Conservation (phyloP, 1,284 basidiomycete species). For the Puccinia brachypodii region DNA sequence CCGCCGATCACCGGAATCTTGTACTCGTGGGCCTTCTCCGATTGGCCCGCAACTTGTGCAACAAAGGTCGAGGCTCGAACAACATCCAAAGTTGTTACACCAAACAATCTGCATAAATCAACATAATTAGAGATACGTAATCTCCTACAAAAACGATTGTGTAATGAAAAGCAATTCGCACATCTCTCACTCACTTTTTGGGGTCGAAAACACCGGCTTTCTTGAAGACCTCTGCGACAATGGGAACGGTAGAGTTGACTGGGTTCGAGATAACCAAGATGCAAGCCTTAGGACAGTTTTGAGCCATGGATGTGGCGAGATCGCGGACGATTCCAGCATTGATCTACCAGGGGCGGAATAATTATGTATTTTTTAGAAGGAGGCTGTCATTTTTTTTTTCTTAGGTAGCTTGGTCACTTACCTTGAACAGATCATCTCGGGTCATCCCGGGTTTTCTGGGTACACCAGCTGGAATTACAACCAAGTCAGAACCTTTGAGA, state of each 20-base stretch:
- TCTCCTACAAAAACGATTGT: neutral
- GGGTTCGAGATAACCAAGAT: constrained; percentile 94
- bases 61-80: constrained; percentile 93
- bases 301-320: constrained; percentile 82
- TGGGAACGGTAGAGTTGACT: constrained; percentile 84
- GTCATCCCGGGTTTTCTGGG: constrained; percentile 67
- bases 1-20: constrained; percentile 88
- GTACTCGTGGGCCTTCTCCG: constrained; percentile 66
- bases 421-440: constrained; percentile 99
- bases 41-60: constrained; percentile 68
- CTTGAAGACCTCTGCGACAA: constrained; percentile 88
- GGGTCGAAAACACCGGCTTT: constrained; percentile 94
- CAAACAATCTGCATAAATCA: constrained; percentile 60
- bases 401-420: constrained; percentile 55
- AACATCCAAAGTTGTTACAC: constrained; percentile 96
- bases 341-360: constrained; percentile 62
- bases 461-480: constrained; percentile 91
- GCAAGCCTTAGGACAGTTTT: constrained; percentile 83
- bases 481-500: constrained; percentile 79
- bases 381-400: neutral
- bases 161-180: neutral
- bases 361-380: neutral
- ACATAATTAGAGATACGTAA: neutral
- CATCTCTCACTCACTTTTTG: constrained; percentile 59
- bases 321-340: constrained; percentile 95